These are phyloP conservation scores for Aristolochia contorta DNA, from an alignment of 164 flowering plant species.

Conservation along the genomic window DNA sequence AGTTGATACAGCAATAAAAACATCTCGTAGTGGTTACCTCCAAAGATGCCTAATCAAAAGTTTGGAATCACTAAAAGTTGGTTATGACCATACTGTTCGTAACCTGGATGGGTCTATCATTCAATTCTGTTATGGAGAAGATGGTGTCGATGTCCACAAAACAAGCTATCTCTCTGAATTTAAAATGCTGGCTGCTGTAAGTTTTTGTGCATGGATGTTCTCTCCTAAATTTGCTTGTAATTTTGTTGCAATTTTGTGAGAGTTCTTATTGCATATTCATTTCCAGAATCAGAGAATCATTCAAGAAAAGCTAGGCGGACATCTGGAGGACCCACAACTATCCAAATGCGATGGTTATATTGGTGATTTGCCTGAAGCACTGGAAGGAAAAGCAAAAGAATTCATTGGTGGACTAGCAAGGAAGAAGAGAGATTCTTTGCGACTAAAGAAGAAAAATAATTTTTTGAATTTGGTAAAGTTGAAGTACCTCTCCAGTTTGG, in stretches of 20 bases:
- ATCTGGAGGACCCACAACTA: constrained; percentile 15
- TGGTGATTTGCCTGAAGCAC: constrained; percentile 40
- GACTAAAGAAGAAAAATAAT: constrained; percentile 18
- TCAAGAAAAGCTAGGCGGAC: constrained; percentile 21
- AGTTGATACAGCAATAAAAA: constrained; percentile 97
- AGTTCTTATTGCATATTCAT: background rate
- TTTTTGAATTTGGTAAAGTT: constrained; percentile 51
- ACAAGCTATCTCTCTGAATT: constrained; percentile 62
- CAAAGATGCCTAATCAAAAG: constrained; percentile 91
- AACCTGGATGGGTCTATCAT: constrained; percentile 92
- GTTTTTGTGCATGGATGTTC: constrained; percentile 2
- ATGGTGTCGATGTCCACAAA: constrained; percentile 86
- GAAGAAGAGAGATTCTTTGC: constrained; percentile 8
- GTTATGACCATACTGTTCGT: constrained; percentile 90
- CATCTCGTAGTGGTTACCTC: constrained; percentile 98
- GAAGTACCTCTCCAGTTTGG: constrained; percentile 72
- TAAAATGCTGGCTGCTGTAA: constrained; percentile 52
- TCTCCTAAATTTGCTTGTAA: background rate
- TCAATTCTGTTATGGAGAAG: constrained; percentile 90
- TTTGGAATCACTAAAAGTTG: constrained; percentile 72
- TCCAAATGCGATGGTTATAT: constrained; percentile 34
- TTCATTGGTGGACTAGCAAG: constrained; percentile 18
- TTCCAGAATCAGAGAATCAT: constrained; percentile 57
- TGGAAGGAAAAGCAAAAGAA: constrained; percentile 29
- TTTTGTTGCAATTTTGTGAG: background rate